Evolutionary conservation across 768 basidiomycete genomes (phyloP).

Genomic region (Lactifluus rugatus): DNA sequence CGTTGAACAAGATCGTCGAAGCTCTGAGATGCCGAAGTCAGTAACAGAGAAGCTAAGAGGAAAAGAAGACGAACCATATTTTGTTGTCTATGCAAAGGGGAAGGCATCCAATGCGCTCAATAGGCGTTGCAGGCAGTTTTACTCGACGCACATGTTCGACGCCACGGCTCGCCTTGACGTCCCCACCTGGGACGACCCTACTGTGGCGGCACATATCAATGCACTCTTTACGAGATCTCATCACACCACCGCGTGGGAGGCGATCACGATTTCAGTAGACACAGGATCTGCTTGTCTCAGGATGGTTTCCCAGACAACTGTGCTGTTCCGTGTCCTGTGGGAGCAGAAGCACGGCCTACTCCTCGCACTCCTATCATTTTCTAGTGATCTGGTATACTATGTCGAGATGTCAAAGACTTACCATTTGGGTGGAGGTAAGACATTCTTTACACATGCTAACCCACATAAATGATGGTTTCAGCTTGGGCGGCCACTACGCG

Average conservation of each 20-base stretch:
- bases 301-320: slow-evolving; percentile 48
- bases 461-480: slow-evolving; percentile 6
- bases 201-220: slow-evolving; percentile 55
- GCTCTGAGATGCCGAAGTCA: too few species aligned
- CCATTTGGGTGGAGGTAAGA: background rate
- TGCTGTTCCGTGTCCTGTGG: slow-evolving; percentile 47
- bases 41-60: too few species aligned
- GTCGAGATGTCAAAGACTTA: slow-evolving; percentile 2
- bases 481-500: slow-evolving; percentile 70
- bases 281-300: slow-evolving; percentile 39
- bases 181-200: slow-evolving; percentile 63
- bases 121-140: slow-evolving; percentile 48
- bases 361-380: slow-evolving; percentile 48
- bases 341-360: slow-evolving; percentile 56
- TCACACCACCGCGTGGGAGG: slow-evolving; percentile 49
- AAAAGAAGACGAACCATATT: too few species aligned
- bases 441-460: too few species aligned
- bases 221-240: slow-evolving; percentile 33
- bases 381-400: slow-evolving; percentile 39
- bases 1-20: slow-evolving; percentile 14
- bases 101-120: slow-evolving; percentile 42
- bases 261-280: slow-evolving; percentile 35
- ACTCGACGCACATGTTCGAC: slow-evolving; percentile 52
- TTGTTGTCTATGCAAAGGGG: slow-evolving; percentile 33
- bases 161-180: slow-evolving; percentile 66